A percentile compares a stretch with the other conserved stretches of the same genome.
phyloP scores from a whole-genome alignment of 1,284 basidiomycete genomes.

The Tetrapyrgos nigripes region DNA sequence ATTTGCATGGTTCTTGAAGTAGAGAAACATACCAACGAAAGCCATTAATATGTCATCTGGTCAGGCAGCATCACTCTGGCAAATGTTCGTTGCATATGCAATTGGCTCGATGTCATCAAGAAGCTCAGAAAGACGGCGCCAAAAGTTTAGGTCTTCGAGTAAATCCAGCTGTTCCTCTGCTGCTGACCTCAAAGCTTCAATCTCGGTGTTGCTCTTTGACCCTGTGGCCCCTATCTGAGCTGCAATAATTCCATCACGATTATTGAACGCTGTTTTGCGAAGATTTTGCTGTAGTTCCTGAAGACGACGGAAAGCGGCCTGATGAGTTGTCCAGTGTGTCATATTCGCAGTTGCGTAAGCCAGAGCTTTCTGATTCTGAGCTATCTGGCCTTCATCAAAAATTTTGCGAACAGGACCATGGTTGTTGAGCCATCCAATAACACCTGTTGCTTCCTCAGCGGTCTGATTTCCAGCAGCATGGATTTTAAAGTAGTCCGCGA shows the following conservation, averaged over 20 bases:
- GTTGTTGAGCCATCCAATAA: conserved; percentile 29
- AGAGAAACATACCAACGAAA: conserved; percentile 17
- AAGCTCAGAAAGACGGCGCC: conserved; percentile 11
- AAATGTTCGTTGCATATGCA: conserved; percentile 21
- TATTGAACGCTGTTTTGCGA: conserved; percentile 21
- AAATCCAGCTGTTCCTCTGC: conserved; percentile 9
- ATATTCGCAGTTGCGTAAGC: conserved; percentile 32
- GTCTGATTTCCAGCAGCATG: conserved; percentile 22
- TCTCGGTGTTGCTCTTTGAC: conserved; percentile 25
- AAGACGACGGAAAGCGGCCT: conserved; percentile 28
- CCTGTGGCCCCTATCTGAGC: conserved; percentile 31
- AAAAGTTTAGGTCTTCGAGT: conserved; percentile 15
- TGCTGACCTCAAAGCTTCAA: conserved; percentile 11
- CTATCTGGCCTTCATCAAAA: conserved; percentile 26
- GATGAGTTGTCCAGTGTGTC: conserved; percentile 33
- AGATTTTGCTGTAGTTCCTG: conserved; percentile 24
- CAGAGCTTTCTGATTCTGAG: conserved; percentile 22
- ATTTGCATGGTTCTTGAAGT: conserved; percentile 14
- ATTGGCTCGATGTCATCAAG: conserved; percentile 21
- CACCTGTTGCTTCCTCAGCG: conserved; percentile 26
- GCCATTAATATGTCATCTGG: conserved; percentile 18
- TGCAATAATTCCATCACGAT: conserved; percentile 25
- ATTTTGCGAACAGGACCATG: conserved; percentile 28
- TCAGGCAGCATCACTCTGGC: conserved; percentile 17
- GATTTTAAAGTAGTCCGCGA: conserved; percentile 30